These are phyloP conservation scores for Aspergillus intermedius DNA, from an alignment of 2,329 filamentous ascomycete species.

Conservation along the genomic window DNA sequence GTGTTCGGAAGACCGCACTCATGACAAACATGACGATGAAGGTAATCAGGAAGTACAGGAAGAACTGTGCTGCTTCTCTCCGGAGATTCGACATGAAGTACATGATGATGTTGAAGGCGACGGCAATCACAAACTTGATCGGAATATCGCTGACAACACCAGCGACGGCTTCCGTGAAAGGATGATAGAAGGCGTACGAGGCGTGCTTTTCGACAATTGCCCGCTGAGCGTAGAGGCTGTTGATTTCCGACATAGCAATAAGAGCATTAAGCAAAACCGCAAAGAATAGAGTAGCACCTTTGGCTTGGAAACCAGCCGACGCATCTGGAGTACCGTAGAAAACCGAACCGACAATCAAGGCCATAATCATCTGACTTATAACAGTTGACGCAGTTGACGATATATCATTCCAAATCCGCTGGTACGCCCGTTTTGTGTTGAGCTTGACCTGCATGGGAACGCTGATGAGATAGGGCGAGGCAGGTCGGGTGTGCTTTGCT, in stretches of 20 bases:
- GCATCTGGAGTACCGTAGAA: conserved; percentile 66
- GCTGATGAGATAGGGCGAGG: conserved; percentile 75
- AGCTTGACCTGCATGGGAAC: conserved; percentile 64
- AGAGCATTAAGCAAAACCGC: conserved; percentile 81
- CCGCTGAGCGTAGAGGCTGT: conserved; percentile 35
- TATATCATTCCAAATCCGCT: conserved; percentile 67
- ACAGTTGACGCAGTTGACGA: conserved; percentile 61
- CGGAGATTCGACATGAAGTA: conserved; percentile 83
- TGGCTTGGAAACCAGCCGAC: conserved; percentile 65
- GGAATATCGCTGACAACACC: conserved; percentile 46
- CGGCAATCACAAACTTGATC: conserved; percentile 64
- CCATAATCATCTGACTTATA: conserved; percentile 61
- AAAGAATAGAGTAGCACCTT: conserved; percentile 76
- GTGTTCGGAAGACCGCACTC: conserved; percentile 77
- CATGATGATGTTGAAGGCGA: conserved; percentile 69
- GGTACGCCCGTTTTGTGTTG: conserved; percentile 73
- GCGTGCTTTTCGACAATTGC: conserved; percentile 24
- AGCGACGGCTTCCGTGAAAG: conserved; percentile 12
- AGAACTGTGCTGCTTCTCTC: conserved; percentile 67
- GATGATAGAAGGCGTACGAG: conserved; percentile 25
- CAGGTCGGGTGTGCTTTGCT: conserved; percentile 45
- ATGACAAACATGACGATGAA: conserved; percentile 68
- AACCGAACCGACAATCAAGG: conserved; percentile 69
- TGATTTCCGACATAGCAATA: conserved; percentile 35
- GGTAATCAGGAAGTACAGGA: conserved; percentile 74